These are phyloP conservation scores for Crithidia sp. DNA, from an alignment of 208 protist genomes.

Conservation along the genomic window DNA sequence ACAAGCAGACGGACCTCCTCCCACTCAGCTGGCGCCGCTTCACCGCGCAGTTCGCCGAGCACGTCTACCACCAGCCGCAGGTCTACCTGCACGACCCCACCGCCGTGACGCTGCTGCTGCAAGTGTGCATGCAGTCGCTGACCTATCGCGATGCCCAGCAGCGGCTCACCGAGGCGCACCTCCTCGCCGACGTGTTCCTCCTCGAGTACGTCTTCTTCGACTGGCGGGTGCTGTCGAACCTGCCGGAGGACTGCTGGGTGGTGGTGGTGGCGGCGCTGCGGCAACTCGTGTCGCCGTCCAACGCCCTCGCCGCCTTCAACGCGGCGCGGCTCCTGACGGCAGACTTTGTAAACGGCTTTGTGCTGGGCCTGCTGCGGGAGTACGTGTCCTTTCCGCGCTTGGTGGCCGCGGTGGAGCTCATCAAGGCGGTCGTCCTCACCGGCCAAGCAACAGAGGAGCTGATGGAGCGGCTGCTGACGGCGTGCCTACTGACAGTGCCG, in stretches of 20 bases:
- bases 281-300: slow-evolving; percentile 39
- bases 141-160: slow-evolving; percentile 19
- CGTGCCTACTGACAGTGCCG: slow-evolving; percentile 50
- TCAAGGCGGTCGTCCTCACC: slow-evolving; percentile 36
- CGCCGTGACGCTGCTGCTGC: slow-evolving; percentile 27
- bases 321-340: slow-evolving; percentile 46
- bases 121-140: slow-evolving; percentile 24
- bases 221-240: slow-evolving; percentile 48
- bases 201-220: slow-evolving; percentile 70
- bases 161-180: slow-evolving; percentile 2
- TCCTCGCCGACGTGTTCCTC: slow-evolving; percentile 21
- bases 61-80: slow-evolving; percentile 33
- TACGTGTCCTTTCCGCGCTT: slow-evolving; percentile 43
- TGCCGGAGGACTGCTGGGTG: slow-evolving; percentile 34
- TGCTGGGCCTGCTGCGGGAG: slow-evolving; percentile 66
- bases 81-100: slow-evolving; percentile 38
- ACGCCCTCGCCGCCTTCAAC: slow-evolving; percentile 53
- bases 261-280: slow-evolving; percentile 32
- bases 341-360: slow-evolving; percentile 71
- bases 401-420: slow-evolving; percentile 32
- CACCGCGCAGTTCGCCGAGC: slow-evolving; percentile 36
- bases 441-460: slow-evolving; percentile 34
- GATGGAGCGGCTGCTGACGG: slow-evolving; percentile 44
- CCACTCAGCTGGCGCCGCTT: slow-evolving; percentile 43
- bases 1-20: slow-evolving; percentile 41